A percentile compares a stretch with the other conserved stretches of the same genome.
Evolutionary conservation across 2,329 filamentous ascomycete species (phyloP).

Genomic region (Pseudopithomyces chartarum): DNA sequence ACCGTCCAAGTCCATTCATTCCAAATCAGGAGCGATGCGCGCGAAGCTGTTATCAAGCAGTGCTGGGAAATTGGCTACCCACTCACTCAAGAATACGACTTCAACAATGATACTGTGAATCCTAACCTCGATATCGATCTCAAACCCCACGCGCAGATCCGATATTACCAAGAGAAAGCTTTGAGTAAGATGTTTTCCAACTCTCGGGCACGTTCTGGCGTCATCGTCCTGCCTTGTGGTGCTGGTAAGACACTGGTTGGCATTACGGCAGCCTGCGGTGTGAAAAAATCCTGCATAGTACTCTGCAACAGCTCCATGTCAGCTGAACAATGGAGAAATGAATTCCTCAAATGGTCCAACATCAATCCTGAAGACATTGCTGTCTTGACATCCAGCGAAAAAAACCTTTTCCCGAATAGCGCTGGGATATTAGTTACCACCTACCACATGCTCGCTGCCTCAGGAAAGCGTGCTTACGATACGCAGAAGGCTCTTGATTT

Average conservation of each 20-base stretch:
- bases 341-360: conserved; percentile 99
- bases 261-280: conserved; percentile 97
- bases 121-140: conserved; percentile 93
- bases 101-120: conserved; percentile 87
- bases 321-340: conserved; percentile 93
- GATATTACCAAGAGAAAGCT: conserved; percentile 95
- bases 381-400: conserved; percentile 92
- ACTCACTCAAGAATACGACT: conserved; percentile 96
- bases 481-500: conserved; percentile 98
- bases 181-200: conserved; percentile 99
- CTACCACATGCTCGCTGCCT: conserved; percentile 98
- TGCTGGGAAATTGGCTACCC: conserved; percentile 87
- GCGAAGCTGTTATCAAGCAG: conserved; percentile 86
- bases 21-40: conserved; percentile 80
- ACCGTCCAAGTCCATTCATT: conserved; percentile 90
- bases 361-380: conserved; percentile 92
- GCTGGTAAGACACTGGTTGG: conserved; percentile 97
- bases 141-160: conserved; percentile 85
- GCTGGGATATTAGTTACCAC: conserved; percentile 97
- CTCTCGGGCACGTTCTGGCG: conserved; percentile 92
- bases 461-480: conserved; percentile 84
- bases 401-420: conserved; percentile 81
- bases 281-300: conserved; percentile 95
- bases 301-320: conserved; percentile 98
- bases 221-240: conserved; percentile 95